phyloP scores from a whole-genome alignment of 75 land plant genomes.

The Cupressus sempervirens region DNA sequence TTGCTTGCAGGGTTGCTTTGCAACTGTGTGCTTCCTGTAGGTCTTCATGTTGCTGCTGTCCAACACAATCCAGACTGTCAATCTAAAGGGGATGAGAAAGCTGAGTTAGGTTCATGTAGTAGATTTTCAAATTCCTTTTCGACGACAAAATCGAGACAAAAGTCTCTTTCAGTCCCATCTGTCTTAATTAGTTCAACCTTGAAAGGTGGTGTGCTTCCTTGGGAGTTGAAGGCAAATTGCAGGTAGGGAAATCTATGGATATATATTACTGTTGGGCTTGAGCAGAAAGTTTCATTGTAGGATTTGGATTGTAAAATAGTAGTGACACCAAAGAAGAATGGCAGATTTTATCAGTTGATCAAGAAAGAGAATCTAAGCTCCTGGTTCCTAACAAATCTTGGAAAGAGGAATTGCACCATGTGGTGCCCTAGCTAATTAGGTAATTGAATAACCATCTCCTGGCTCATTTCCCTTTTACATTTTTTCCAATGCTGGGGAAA shows the following conservation, averaged over 20 bases:
- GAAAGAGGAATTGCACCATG: not conserved
- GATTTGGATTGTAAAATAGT: not conserved
- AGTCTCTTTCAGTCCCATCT: slow-evolving; percentile 10
- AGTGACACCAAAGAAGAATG: slow-evolving; percentile 9
- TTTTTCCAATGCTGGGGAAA: slow-evolving; percentile 11
- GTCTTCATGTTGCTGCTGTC: slow-evolving; percentile 28
- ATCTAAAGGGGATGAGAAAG: not conserved
- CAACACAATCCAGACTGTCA: not conserved
- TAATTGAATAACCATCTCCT: not conserved
- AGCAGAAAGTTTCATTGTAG: not conserved
- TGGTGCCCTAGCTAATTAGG: slow-evolving; percentile 3
- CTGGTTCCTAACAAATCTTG: slow-evolving; percentile 1
- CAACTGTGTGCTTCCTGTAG: slow-evolving; percentile 44
- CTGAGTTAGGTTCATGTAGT: not conserved
- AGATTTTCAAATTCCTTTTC: slow-evolving; percentile 5
- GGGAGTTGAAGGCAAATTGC: not conserved
- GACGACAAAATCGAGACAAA: not conserved
- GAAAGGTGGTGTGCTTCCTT: slow-evolving; percentile 5
- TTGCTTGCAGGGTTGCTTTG: slow-evolving; percentile 32
- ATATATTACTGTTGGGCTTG: slow-evolving; percentile 1
- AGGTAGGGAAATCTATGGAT: slow-evolving; percentile 2
- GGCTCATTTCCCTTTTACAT: not conserved
- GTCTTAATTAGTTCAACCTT: not conserved
- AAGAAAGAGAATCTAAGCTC: not conserved
- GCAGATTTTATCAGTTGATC: not conserved